Conservation (phyloP, 1,139 yeast genomes). For the Hyphopichia wangnamkhiaoensis region DNA sequence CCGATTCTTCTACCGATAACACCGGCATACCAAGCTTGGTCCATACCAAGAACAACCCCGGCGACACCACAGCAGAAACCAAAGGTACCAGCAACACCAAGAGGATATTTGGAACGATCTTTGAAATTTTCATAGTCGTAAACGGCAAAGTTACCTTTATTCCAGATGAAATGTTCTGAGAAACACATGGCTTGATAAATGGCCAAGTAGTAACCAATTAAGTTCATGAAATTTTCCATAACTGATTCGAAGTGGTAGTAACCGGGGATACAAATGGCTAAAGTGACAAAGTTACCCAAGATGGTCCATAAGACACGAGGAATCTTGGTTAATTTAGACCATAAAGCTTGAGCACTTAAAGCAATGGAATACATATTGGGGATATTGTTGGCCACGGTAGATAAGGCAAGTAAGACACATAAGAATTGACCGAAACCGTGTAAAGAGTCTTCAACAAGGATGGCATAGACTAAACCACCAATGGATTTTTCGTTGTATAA, state of each 20-base stretch:
- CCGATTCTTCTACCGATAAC: slow-evolving; percentile 66
- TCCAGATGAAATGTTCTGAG: slow-evolving; percentile 79
- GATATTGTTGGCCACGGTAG: slow-evolving; percentile 86
- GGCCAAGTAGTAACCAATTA: slow-evolving; percentile 88
- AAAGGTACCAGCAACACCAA: slow-evolving; percentile 74
- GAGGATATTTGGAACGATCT: slow-evolving; percentile 59
- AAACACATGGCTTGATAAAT: slow-evolving; percentile 73
- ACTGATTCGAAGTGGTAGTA: slow-evolving; percentile 70
- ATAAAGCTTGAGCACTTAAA: slow-evolving; percentile 79
- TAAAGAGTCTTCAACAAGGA: slow-evolving; percentile 74
- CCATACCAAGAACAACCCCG: slow-evolving; percentile 86
- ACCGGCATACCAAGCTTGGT: slow-evolving; percentile 81
- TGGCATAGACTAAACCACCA: slow-evolving; percentile 82
- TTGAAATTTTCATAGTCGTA: slow-evolving; percentile 67
- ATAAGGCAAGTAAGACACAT: slow-evolving; percentile 77
- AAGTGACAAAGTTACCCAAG: slow-evolving; percentile 69
- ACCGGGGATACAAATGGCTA: slow-evolving; percentile 88
- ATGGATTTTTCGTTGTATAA: slow-evolving; percentile 56
- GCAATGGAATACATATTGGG: slow-evolving; percentile 93
- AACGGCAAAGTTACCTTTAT: slow-evolving; percentile 55
- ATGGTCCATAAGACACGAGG: slow-evolving; percentile 86
- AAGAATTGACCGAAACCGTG: slow-evolving; percentile 91
- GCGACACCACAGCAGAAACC: slow-evolving; percentile 84
- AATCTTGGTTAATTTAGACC: slow-evolving; percentile 67
- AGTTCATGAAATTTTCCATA: slow-evolving; percentile 84